Conservation (phyloP, 768 basidiomycete genomes). For the Tylopilus sp. region DNA sequence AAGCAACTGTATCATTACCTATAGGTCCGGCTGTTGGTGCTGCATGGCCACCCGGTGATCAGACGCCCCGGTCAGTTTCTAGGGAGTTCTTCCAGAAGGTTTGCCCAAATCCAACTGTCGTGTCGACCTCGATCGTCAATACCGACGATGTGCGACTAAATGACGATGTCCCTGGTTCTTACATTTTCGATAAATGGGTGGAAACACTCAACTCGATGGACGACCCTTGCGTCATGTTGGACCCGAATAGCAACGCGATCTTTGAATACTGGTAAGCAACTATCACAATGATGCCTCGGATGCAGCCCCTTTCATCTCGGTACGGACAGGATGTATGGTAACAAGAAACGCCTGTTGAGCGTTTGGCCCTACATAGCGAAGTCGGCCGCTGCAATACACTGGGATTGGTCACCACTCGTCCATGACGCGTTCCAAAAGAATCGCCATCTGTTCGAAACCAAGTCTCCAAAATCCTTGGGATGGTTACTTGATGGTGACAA, state of each 20-base stretch:
- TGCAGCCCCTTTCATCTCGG: not conserved
- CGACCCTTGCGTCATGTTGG: slow-evolving; percentile 40
- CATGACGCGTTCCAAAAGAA: slow-evolving; percentile 32
- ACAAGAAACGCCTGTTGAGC: slow-evolving; percentile 29
- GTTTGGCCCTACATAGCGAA: slow-evolving; percentile 32
- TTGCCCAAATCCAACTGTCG: slow-evolving; percentile 36
- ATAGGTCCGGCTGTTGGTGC: slow-evolving; percentile 42
- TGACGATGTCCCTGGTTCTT: slow-evolving; percentile 22
- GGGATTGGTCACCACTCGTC: slow-evolving; percentile 38
- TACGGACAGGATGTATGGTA: slow-evolving; percentile 32
- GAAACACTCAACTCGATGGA: slow-evolving; percentile 32
- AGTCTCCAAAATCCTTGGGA: not conserved
- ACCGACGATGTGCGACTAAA: slow-evolving; percentile 28
- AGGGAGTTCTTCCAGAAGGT: slow-evolving; percentile 38
- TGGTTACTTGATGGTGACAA: not conserved
- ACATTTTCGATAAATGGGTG: slow-evolving; percentile 38
- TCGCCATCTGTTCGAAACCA: slow-evolving; percentile 20
- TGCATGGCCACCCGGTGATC: slow-evolving; percentile 31
- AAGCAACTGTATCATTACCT: not conserved
- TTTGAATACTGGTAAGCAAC: slow-evolving; percentile 36
- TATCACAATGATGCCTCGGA: not conserved
- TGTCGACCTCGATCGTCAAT: slow-evolving; percentile 30
- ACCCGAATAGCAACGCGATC: slow-evolving; percentile 21
- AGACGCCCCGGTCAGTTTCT: slow-evolving; percentile 34
- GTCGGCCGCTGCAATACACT: slow-evolving; percentile 35